Evolutionary conservation across 23 red algal genomes (phyloP), one percentile per base, ranked within the genome.

Genomic region (Chondrus crispus): DNA sequence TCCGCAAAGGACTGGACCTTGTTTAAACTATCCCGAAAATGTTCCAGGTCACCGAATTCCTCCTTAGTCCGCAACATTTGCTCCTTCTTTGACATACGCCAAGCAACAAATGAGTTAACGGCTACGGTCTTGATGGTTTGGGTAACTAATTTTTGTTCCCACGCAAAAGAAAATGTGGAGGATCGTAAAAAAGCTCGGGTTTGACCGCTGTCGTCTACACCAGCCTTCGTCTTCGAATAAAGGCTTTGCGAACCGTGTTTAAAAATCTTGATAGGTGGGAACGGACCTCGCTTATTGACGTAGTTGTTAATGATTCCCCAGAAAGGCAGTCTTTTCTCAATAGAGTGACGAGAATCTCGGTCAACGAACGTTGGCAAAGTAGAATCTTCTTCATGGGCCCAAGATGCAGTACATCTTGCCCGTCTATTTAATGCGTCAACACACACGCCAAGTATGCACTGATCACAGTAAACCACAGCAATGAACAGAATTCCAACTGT

Each of bases 401-500:
- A 77, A 26, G 26, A 22, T 24, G 43, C 0, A 2, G 43, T 24
- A 42, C 44, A 26, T 24, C n/a, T 8, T 39, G 38, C 37, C 22
- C 29, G 32, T 46, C n/a, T 77, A 48, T n/a, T 42, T 24, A 77
- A 48, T 39, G 44, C 71, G 43, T 24, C 11, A 46, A 26, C n/a
- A 37, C 26, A 77, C 38, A 38, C 38, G 11, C 43, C 26, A 0
- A 77, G 38, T 20, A 2, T 37, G 37, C 29, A 26, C 1, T 0
- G 28, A 48, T 0, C 0, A 32, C 60, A 66, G 26, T 32, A 1
- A 66, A 66, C 26, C 35, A 66, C 26, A 66, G 35, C 60, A 66
- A 66, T 66, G 60, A 32, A 66, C 26, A 66, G 60, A 66, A 66
- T 66, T n/a, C n/a, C n/a, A n/a, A n/a, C n/a, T n/a, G n/a, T n/a